Evolutionary conservation across 1,284 basidiomycete species (phyloP).

Genomic region (Sphagnurus paluster): DNA sequence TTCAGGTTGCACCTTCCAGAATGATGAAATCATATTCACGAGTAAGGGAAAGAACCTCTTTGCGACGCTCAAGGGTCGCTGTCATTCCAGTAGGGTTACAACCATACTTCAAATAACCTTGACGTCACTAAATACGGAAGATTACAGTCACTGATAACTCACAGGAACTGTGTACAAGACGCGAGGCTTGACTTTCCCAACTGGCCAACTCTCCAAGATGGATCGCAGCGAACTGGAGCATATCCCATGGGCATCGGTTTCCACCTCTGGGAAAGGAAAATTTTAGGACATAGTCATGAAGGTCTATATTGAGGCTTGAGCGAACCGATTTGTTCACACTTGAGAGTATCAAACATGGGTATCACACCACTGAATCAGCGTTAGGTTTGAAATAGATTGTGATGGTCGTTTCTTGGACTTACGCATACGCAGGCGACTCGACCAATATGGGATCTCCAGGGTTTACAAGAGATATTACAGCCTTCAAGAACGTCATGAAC

Average conservation of each 20-base stretch:
- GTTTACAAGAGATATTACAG: constrained; percentile 62
- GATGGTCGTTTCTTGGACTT: constrained; percentile 23
- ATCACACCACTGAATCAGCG: constrained; percentile 51
- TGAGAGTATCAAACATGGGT: constrained; percentile 52
- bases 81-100: constrained; percentile 84
- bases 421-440: constrained; percentile 88
- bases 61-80: constrained; percentile 67
- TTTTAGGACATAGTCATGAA: not conserved
- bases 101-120: constrained; percentile 53
- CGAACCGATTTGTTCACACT: constrained; percentile 62
- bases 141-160: too few species aligned
- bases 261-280: constrained; percentile 56
- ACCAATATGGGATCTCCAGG: constrained; percentile 80
- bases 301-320: too few species aligned
- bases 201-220: constrained; percentile 73
- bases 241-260: constrained; percentile 78
- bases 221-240: constrained; percentile 57
- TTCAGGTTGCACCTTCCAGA: constrained; percentile 61
- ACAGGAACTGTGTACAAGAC: constrained; percentile 81
- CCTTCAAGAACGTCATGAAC: constrained; percentile 31
- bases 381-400: constrained; percentile 11
- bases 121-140: too few species aligned
- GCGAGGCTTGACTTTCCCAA: constrained; percentile 69
- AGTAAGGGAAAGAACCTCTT: constrained; percentile 74
- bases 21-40: constrained; percentile 78